Base-by-base conservation (phyloP, 257 asterid genomes). In the Osmanthus fragrans region DNA sequence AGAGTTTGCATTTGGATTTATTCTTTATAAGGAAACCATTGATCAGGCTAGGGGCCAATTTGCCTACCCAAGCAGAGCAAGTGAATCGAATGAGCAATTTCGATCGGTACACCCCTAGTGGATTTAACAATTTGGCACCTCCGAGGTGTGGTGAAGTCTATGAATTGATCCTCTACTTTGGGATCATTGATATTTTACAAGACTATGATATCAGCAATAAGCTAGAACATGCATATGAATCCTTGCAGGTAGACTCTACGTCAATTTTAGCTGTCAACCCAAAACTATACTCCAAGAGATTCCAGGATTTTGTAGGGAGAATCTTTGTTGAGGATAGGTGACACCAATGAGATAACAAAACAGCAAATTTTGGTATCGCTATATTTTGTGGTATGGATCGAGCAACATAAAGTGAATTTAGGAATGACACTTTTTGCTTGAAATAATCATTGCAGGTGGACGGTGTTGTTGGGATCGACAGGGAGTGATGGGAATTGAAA, bases 1-100 rank as follows among this genome's bases (percentile, higher is more conserved):
- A 67, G 67, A 83, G 45, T 45, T 49, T 40, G 23, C 49, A 12
- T 16, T 76, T 77, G 64, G 8, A 54, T 56, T 18, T 42, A 15
- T 69, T 71, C 7, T 73, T 72, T 33, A 40, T 70, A 86, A 94
- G 99, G 92, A 92, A 90, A 80, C 97, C 97, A 1, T 80, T 89
- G 82, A 95, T 95, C 68, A 78, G 89, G 76, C 84, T 95, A 25
- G 99, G 99, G 18, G 96, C 97, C 2, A 95, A 95, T 92, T 90
- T 92, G 99, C 99, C 99, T 27, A 98, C 99, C 8, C 85, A 98
- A 74, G 98, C 93, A 29, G 94, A 93, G 82, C 88, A 88, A 56
- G 83, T 90, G 68, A 90, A 84, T 60, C 89, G 99, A 10, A 89
- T 90, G 88, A 94, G 99, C 58, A 93, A 90, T 71, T 91, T 90